Base-by-base conservation (phyloP, 108 stramenopile genomes). In the Nannochloropsis gaditana region DNA sequence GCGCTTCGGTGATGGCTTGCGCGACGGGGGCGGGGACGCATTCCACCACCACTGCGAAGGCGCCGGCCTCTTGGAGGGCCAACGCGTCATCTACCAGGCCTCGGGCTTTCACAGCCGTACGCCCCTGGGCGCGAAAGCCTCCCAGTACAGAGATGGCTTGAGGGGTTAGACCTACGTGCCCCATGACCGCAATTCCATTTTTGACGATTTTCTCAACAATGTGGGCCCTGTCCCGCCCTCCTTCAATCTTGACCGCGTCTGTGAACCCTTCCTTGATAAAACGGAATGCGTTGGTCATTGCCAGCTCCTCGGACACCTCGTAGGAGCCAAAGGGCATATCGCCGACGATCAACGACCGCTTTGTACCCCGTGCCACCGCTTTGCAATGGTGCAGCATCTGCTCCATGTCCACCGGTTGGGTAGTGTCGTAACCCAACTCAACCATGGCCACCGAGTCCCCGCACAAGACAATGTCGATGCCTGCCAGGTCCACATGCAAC, bases 321-420 rank as follows among this genome's bases (percentile, higher is more conserved):
- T 97, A 99, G 9, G 95, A 91, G 44, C 97, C 97, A 89, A 98
- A 97, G 5, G 99, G 99, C 95, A 99, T 96, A 87, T 99, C 99
- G 2, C 94, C 96, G 2, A 99, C 93, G n/a, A 99, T 86, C 83
- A 99, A 90, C 5, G 96, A 95, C 41, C 89, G 85, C 45, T 44
- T 84, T 17, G 89, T 85, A 80, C 90, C 89, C n/a, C 87, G 86
- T 21, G 44, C 19, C 41, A 87, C 86, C 8, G 83, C 86, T 90
- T 88, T 88, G 89, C 97, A 96, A 87, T 99, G 99, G 87, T 98
- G 96, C 5, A 99, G 89, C 95, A 99, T 98, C 82, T 95, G 93
- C 50, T 97, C 97, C 82, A 99, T 86, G 41, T 95, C 96, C 21
- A 98, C 93, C 43, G 95, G 95, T 90, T 96, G 96, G 17, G 98